phyloP scores from a whole-genome alignment of 2,329 filamentous ascomycete genomes.

The Diatrype stigma region DNA sequence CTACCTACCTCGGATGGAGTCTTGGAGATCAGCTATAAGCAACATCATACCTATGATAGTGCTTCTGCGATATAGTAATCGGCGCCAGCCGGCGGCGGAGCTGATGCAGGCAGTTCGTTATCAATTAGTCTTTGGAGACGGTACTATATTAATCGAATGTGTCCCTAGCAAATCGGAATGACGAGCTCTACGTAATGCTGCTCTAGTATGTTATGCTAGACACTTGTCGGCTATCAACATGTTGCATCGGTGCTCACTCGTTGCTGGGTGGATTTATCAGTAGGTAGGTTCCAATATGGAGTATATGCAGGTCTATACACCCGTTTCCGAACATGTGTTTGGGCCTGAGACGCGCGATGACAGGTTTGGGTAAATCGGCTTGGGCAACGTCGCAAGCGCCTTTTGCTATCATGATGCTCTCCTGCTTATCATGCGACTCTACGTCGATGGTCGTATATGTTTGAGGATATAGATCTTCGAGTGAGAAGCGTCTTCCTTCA shows the following conservation, averaged over 20 bases:
- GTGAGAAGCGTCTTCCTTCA: background rate
- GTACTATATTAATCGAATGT: background rate
- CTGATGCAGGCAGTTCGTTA: background rate
- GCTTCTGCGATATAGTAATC: background rate
- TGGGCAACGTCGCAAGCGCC: no score
- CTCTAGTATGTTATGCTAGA: background rate
- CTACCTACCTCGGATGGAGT: background rate
- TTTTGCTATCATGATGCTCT: no score
- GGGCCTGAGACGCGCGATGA: no score
- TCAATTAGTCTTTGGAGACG: background rate
- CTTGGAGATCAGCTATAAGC: background rate
- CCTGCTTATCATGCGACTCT: no score
- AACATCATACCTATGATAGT: background rate
- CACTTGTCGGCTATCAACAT: background rate
- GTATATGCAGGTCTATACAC: background rate
- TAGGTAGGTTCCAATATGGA: background rate
- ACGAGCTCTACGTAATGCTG: background rate
- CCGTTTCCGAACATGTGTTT: background rate
- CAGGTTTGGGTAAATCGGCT: no score
- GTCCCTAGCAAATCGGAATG: background rate
- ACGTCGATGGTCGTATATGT: no score
- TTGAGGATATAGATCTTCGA: no score
- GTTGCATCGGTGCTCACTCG: background rate
- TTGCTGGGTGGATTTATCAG: background rate
- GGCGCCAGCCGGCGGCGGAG: background rate